phyloP scores from a whole-genome alignment of 345 rosid species.

The Populus euphratica region DNA sequence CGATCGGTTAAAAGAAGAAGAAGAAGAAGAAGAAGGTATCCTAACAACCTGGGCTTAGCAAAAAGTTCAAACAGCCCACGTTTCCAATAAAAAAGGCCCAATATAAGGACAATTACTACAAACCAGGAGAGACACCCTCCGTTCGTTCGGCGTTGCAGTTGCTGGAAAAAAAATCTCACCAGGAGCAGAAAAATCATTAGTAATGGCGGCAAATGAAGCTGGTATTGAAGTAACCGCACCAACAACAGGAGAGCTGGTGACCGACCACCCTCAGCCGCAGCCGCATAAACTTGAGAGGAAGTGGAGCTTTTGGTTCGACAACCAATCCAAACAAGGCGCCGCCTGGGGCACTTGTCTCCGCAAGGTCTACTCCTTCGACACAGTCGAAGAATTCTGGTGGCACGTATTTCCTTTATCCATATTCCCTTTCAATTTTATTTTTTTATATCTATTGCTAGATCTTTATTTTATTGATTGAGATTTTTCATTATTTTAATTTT shows the following conservation, averaged over 20 bases:
- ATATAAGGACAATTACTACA: no score
- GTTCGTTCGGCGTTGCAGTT: no score
- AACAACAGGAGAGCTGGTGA: slow-evolving; percentile 25
- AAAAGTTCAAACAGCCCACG: no score
- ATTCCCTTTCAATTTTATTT: background rate
- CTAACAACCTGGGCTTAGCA: no score
- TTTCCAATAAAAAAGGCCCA: no score
- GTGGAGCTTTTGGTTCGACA: slow-evolving; percentile 93
- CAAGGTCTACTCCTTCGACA: slow-evolving; percentile 72
- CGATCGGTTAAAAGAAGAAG: no score
- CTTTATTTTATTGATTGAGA: background rate
- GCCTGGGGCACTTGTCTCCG: slow-evolving; percentile 85
- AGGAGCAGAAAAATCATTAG: background rate
- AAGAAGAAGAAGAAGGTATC: no score
- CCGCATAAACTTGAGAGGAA: slow-evolving; percentile 72
- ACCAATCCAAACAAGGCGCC: slow-evolving; percentile 78
- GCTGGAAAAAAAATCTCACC: no score
- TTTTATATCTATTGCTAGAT: background rate
- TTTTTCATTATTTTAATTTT: background rate
- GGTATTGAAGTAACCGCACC: background rate
- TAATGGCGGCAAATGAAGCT: background rate
- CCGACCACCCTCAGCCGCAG: slow-evolving; percentile 30
- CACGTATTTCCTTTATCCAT: slow-evolving; percentile 1
- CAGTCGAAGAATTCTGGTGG: slow-evolving; percentile 98
- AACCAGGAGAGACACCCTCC: no score